phyloP scores from a whole-genome alignment of 1,284 basidiomycete species.

The Heimioporus punctisporus region DNA sequence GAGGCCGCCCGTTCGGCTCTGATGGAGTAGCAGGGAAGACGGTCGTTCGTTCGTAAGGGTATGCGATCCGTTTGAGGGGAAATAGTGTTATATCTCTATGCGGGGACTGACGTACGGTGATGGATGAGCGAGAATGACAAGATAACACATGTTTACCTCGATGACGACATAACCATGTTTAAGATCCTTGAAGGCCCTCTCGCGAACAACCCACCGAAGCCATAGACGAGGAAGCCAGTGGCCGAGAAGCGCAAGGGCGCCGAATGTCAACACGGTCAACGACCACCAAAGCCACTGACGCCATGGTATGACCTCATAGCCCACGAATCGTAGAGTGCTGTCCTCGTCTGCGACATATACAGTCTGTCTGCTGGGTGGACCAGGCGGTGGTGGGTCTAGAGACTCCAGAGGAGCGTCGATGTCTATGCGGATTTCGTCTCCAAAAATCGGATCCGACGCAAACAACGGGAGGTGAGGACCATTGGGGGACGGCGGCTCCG shows the following conservation, averaged over 20 bases:
- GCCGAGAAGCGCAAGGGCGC: constrained; percentile 82
- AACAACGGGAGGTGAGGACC: constrained; percentile 67
- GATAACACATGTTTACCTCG: constrained; percentile 63
- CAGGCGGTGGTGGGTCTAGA: constrained; percentile 67
- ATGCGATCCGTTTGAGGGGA: constrained; percentile 65
- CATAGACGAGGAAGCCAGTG: constrained; percentile 95
- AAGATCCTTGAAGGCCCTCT: constrained; percentile 82
- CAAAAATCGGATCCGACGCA: constrained; percentile 75
- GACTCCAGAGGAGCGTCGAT: constrained; percentile 66
- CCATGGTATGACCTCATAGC: constrained; percentile 77
- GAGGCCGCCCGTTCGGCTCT: constrained; percentile 19
- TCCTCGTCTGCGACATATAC: constrained; percentile 95
- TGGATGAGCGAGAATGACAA: neutral
- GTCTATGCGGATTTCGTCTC: constrained; percentile 79
- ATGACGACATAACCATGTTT: constrained; percentile 82
- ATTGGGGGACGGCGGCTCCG: constrained; percentile 61
- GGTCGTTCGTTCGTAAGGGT: constrained; percentile 79
- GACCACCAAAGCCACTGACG: constrained; percentile 75
- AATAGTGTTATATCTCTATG: constrained; percentile 84
- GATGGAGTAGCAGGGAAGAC: constrained; percentile 58
- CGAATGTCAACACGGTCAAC: constrained; percentile 73
- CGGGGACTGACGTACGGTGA: constrained; percentile 57
- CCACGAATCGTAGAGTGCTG: constrained; percentile 85
- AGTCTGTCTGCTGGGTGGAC: constrained; percentile 84
- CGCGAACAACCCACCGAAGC: constrained; percentile 86